Percentiles rank a stretch among this genome's conserved stretches.
Evolutionary conservation across 805 yeast species (phyloP).

Genomic region (Wickerhamomyces chaumierensis): DNA sequence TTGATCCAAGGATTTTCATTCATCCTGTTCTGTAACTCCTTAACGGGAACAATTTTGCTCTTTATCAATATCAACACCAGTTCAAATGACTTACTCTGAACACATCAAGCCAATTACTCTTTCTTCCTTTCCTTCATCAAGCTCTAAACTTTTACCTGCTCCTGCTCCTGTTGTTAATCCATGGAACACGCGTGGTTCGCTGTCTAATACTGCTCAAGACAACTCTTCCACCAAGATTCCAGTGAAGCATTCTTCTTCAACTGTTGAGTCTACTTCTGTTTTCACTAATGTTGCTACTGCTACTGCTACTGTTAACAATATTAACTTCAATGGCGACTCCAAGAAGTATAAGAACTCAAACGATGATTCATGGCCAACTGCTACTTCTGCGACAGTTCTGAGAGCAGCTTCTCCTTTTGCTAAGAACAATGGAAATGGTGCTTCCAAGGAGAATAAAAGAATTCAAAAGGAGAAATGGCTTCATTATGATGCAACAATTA

Average conservation of each 20-base stretch:
- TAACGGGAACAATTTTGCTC: too few relatives aligned
- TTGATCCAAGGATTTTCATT: too few relatives aligned
- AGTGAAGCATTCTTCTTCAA: too few relatives aligned
- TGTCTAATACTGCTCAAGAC: slow-evolving; percentile 1
- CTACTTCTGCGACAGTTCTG: not conserved
- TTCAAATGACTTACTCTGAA: not conserved
- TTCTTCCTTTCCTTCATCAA: slow-evolving; percentile 7
- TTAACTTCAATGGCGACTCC: too few relatives aligned
- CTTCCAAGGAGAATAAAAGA: not conserved
- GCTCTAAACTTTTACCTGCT: slow-evolving; percentile 18
- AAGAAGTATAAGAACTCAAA: not conserved
- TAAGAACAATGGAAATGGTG: too few relatives aligned
- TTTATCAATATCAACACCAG: too few relatives aligned
- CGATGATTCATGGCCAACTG: not conserved
- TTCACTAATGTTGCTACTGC: too few relatives aligned
- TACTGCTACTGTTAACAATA: too few relatives aligned
- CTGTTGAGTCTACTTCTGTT: too few relatives aligned
- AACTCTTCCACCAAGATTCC: too few relatives aligned
- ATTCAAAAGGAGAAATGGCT: slow-evolving; percentile 47
- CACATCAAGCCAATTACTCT: not conserved
- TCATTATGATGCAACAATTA: slow-evolving; percentile 47
- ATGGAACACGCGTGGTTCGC: slow-evolving; percentile 13
- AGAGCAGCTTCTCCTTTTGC: too few relatives aligned
- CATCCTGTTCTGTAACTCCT: too few relatives aligned
- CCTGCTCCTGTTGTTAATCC: slow-evolving; percentile 18